phyloP scores from a whole-genome alignment of 495 filamentous ascomycete genomes.

The Daldinia caldariorum region DNA sequence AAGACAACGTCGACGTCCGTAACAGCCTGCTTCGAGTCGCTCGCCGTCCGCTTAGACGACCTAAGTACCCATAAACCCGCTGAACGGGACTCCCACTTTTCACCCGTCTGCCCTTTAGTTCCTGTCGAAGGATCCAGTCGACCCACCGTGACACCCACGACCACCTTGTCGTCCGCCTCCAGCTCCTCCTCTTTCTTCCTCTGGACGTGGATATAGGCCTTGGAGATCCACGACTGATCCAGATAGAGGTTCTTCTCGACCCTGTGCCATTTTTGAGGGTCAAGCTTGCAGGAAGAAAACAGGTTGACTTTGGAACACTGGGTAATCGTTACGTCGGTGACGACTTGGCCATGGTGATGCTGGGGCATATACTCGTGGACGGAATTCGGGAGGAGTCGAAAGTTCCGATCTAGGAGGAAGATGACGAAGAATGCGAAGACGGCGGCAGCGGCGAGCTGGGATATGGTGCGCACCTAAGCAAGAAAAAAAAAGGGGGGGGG shows the following conservation, averaged over 20 bases:
- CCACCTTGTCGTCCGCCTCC: slow-evolving; percentile 74
- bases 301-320: slow-evolving; percentile 79
- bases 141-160: slow-evolving; percentile 84
- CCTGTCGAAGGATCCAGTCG: slow-evolving; percentile 73
- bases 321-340: slow-evolving; percentile 89
- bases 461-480: slow-evolving; percentile 77
- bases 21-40: slow-evolving; percentile 78
- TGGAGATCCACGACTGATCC: slow-evolving; percentile 72
- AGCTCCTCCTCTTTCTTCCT: slow-evolving; percentile 92
- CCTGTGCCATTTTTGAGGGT: slow-evolving; percentile 79
- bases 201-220: slow-evolving; percentile 85
- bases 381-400: slow-evolving; percentile 80
- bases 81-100: slow-evolving; percentile 82
- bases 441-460: slow-evolving; percentile 78
- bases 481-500: neutral
- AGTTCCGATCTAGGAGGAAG: slow-evolving; percentile 81
- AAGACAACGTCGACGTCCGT: slow-evolving; percentile 92
- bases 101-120: slow-evolving; percentile 65
- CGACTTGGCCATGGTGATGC: slow-evolving; percentile 80
- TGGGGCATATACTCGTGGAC: slow-evolving; percentile 84
- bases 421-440: slow-evolving; percentile 73
- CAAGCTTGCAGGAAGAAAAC: slow-evolving; percentile 81
- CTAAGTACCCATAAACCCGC: slow-evolving; percentile 90
- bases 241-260: slow-evolving; percentile 95
- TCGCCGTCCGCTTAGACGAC: slow-evolving; percentile 76